Percentiles rank a stretch among this genome's conserved stretches.
These are phyloP conservation scores for Termitomyces sp. DNA, from an alignment of 768 basidiomycete species.

Conservation along the genomic window DNA sequence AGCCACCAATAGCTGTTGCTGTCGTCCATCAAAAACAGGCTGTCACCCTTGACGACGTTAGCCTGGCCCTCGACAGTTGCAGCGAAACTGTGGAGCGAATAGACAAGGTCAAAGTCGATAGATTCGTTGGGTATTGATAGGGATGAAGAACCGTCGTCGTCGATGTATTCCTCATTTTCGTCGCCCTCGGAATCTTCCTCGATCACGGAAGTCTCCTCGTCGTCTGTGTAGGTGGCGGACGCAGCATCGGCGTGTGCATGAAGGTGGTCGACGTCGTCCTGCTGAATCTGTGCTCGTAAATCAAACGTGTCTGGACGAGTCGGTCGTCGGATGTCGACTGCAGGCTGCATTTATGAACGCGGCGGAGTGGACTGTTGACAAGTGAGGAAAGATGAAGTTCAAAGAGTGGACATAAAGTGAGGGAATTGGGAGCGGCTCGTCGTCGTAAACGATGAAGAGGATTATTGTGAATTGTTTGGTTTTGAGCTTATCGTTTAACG, in stretches of 20 bases:
- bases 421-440: neutral
- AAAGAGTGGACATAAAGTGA: conserved; percentile 1
- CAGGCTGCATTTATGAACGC: conserved; percentile 10
- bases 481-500: neutral
- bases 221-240: conserved; percentile 40
- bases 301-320: conserved; percentile 61
- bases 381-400: neutral
- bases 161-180: conserved; percentile 63
- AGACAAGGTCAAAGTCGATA: conserved; percentile 91
- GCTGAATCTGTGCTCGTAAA: conserved; percentile 58
- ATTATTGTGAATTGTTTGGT: neutral
- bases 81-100: conserved; percentile 92
- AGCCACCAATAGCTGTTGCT: conserved; percentile 99
- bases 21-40: conserved; percentile 94
- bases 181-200: conserved; percentile 82
- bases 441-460: neutral
- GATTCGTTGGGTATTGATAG: conserved; percentile 87
- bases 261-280: conserved; percentile 35
- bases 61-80: conserved; percentile 99
- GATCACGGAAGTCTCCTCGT: conserved; percentile 79
- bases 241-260: conserved; percentile 41
- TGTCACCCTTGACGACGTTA: conserved; percentile 97
- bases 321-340: conserved; percentile 25
- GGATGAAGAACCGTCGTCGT: conserved; percentile 73
- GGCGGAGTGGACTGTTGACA: neutral